Evolutionary conservation across 1,284 basidiomycete genomes (phyloP).

Genomic region (Schizophyllum commune): DNA sequence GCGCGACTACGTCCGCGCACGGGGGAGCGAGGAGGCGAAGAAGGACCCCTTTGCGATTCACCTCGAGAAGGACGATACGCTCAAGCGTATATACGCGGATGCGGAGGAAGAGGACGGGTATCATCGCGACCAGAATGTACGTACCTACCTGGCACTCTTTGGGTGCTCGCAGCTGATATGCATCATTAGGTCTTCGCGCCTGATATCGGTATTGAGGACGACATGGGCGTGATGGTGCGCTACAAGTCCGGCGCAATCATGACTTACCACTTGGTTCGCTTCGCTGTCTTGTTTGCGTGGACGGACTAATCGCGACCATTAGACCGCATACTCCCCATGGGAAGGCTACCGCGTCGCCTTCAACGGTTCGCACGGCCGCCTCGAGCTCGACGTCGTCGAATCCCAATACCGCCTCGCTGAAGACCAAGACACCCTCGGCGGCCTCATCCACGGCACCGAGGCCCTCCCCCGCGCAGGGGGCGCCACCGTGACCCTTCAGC

Average conservation of each 20-base stretch:
- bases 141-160: constrained; percentile 4
- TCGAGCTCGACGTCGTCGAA: constrained; percentile 49
- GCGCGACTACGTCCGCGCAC: constrained; percentile 36
- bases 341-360: constrained; percentile 49
- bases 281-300: neutral
- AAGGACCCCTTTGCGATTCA: constrained; percentile 45
- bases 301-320: neutral
- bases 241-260: constrained; percentile 43
- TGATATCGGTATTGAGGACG: constrained; percentile 48
- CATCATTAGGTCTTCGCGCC: constrained; percentile 36
- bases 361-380: constrained; percentile 44
- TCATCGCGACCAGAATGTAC: constrained; percentile 33
- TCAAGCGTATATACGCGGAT: constrained; percentile 39
- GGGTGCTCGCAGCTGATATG: neutral
- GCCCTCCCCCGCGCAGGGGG: constrained; percentile 38
- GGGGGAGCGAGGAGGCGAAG: constrained; percentile 34
- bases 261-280: constrained; percentile 40
- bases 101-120: constrained; percentile 39
- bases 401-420: constrained; percentile 27
- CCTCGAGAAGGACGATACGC: constrained; percentile 35
- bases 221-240: constrained; percentile 44
- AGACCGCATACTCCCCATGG: constrained; percentile 36
- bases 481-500: constrained; percentile 37
- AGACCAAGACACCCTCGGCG: constrained; percentile 24
- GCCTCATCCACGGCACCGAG: constrained; percentile 35